Conservation (phyloP, 345 rosid genomes). For the Rhodomyrtus tomentosa region DNA sequence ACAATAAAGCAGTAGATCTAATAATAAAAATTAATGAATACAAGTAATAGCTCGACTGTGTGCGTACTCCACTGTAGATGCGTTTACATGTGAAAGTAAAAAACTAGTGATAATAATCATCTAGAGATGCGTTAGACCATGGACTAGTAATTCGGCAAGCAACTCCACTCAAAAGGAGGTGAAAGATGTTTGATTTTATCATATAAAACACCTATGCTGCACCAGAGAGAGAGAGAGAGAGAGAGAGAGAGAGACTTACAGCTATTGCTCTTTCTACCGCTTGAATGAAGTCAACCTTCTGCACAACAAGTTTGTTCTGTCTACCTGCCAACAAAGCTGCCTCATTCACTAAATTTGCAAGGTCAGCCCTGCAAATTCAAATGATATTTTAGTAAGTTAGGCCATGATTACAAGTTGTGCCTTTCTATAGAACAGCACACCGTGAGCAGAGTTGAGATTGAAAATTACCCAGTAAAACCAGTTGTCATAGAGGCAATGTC, state of each 20-base stretch:
- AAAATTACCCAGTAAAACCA: constrained; percentile 85
- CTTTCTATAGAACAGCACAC: neutral
- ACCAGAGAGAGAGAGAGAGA: neutral
- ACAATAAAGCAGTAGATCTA: neutral
- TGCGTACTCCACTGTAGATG: neutral
- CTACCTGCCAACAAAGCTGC: constrained; percentile 98
- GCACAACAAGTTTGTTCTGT: constrained; percentile 59
- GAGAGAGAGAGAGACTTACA: constrained; percentile 23
- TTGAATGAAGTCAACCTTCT: constrained; percentile 78
- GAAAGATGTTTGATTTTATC: neutral
- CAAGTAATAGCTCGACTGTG: neutral
- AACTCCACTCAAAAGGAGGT: neutral
- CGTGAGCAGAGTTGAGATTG: neutral
- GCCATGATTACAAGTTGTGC: neutral
- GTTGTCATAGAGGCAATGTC: constrained; percentile 91
- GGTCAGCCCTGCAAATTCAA: constrained; percentile 71
- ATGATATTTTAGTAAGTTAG: neutral
- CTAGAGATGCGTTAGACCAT: neutral
- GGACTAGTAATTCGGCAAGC: neutral
- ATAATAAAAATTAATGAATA: neutral
- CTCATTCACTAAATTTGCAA: constrained; percentile 94
- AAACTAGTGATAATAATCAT: neutral
- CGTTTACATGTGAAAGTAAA: neutral
- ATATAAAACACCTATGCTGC: neutral
- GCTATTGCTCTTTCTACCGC: constrained; percentile 94